Base-by-base conservation (phyloP, 2,329 filamentous ascomycete genomes). In the Knufia fluminis region DNA sequence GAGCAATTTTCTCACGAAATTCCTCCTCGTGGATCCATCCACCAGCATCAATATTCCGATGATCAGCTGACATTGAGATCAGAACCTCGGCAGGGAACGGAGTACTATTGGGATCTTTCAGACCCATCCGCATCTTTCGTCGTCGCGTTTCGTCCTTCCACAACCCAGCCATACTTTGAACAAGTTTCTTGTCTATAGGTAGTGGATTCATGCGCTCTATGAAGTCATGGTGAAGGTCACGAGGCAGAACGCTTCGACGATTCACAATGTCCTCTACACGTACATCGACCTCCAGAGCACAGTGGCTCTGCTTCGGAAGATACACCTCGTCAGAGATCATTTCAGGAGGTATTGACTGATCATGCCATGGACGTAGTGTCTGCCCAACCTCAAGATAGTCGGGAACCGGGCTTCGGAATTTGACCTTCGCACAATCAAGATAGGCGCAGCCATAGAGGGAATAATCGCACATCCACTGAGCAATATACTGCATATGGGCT, bases 401-500 rank as follows among this genome's bases (percentile, higher is more conserved):
- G 0, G 90, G 90, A 1, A 96, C 72, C 0, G 89, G 89, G 2
- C 74, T 73, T 48, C 92, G 80, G 62, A 95, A 96, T 23, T 70
- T 74, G 1, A 82, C 79, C 54, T 80, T 85, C 8, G 72, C 72
- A 44, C 81, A 84, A 51, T 91, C 79, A 56, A 97, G 80, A 60
- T 91, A 94, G 49, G 81, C 83, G 63, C 92, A 98, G 4, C 94
- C 94, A 64, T 94, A 97, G 57, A 98, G 72, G 63, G 96, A 98
- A 72, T 94, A 98, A 65, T 98, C 94, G 56, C 84, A 85, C 92
- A 98, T 97, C 79, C 94, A 98, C 67, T 98, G 94, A 8, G 92
- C 75, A 7, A 96, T 70, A 64, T 90, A 97, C 62, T 95, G 88
- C 54, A 97, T 67, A 64, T 98, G 94, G 16, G 86, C 89, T 68